A percentile compares a stretch with the other conserved stretches of the same genome.
Conservation (phyloP, 495 filamentous ascomycete genomes). For the Talaromyces trachyspermus region DNA sequence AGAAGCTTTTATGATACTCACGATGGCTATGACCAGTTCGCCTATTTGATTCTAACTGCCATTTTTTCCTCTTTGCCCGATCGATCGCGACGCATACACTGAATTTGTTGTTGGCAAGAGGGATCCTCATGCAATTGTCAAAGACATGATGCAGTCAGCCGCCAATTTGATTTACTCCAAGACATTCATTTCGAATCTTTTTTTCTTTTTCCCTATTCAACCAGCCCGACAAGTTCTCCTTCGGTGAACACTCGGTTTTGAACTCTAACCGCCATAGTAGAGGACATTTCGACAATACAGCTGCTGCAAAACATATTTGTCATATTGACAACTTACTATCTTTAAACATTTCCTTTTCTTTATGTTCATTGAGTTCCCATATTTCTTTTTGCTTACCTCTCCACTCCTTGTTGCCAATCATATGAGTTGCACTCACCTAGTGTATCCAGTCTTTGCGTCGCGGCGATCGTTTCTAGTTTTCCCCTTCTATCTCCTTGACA, state of each 20-base stretch:
- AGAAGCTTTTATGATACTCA: constrained; percentile 2
- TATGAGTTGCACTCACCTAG: constrained; percentile 7
- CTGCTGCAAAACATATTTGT: background rate
- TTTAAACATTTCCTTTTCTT: constrained; percentile 17
- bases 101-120: background rate
- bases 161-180: too few species aligned
- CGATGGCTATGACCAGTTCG: constrained; percentile 1
- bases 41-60: background rate
- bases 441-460: too few species aligned
- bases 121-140: background rate
- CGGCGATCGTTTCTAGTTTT: too few species aligned
- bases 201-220: constrained; percentile 14
- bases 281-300: too few species aligned
- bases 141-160: background rate
- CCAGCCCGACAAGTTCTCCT: background rate
- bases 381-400: background rate
- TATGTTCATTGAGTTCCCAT: too few species aligned
- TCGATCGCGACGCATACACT: background rate
- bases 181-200: constrained; percentile 11
- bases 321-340: constrained; percentile 6
- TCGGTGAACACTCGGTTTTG: background rate
- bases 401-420: too few species aligned
- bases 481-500: too few species aligned
- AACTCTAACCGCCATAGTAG: too few species aligned
- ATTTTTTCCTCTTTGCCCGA: background rate